Evolutionary conservation across 148 eudicot species (phyloP).

Genomic region (Polygonum aviculare): DNA sequence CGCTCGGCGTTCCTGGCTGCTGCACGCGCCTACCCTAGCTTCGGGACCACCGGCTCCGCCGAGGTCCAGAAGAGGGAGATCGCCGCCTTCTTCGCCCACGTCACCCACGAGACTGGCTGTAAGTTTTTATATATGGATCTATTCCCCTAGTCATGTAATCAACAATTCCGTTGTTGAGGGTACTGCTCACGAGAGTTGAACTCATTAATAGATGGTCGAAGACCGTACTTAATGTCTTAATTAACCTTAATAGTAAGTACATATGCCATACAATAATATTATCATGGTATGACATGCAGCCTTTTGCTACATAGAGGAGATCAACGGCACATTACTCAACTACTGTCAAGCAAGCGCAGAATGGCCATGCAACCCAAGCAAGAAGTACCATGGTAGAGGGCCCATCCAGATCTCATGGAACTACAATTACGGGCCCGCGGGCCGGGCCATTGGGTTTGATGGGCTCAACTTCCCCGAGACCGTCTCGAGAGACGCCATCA

Average conservation of each 20-base stretch:
- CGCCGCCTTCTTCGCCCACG: constrained; percentile 28
- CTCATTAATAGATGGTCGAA: no score
- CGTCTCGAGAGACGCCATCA: constrained; percentile 20
- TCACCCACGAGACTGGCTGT: constrained; percentile 29
- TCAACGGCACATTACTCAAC: constrained; percentile 29
- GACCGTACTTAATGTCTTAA: no score
- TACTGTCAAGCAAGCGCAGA: constrained; percentile 34
- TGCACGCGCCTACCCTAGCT: constrained; percentile 8
- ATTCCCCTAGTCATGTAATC: no score
- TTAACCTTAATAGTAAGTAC: no score
- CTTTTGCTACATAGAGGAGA: constrained; percentile 48
- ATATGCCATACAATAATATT: no score
- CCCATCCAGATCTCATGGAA: constrained; percentile 42
- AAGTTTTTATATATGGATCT: constrained; percentile 2
- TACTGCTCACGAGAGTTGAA: no score
- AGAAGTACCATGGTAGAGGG: constrained; percentile 30
- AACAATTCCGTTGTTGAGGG: no score
- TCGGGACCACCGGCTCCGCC: constrained; percentile 21
- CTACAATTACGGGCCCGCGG: constrained; percentile 40
- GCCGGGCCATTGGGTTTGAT: constrained; percentile 35
- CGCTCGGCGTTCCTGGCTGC: constrained; percentile 20
- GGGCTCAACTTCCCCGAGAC: constrained; percentile 35
- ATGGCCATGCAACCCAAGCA: constrained; percentile 28
- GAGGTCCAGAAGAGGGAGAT: constrained; percentile 23
- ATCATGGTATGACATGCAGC: constrained; percentile 12